Conservation (phyloP, 2,329 filamentous ascomycete species). For the Cordyceps militaris region DNA sequence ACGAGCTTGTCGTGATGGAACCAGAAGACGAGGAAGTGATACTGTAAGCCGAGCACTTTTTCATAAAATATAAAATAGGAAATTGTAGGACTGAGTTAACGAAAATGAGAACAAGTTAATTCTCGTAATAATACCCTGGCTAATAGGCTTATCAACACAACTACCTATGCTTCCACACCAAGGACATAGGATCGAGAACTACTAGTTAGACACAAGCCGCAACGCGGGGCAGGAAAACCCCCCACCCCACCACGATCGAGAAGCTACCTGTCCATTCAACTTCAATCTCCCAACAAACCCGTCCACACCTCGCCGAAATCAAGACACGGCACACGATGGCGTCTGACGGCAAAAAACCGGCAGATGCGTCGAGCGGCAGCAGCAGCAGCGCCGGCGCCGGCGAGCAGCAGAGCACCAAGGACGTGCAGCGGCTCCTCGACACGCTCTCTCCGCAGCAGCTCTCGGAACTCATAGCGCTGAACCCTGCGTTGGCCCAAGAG, state of each 20-base stretch:
- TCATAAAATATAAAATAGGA: too few relatives aligned
- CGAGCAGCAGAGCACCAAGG: conserved; percentile 25
- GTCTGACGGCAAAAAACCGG: conserved; percentile 29
- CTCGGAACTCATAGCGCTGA: conserved; percentile 61
- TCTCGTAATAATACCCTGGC: too few relatives aligned
- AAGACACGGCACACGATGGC: conserved; percentile 17
- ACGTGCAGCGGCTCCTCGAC: conserved; percentile 44
- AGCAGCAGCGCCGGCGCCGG: conserved; percentile 26
- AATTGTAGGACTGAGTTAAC: too few relatives aligned
- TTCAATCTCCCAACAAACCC: not conserved
- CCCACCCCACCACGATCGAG: conserved; percentile 13
- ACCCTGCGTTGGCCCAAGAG: conserved; percentile 65
- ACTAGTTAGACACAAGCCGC: not conserved
- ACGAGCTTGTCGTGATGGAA: too few relatives aligned
- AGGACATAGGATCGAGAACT: not conserved
- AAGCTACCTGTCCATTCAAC: conserved; percentile 3
- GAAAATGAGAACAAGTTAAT: too few relatives aligned
- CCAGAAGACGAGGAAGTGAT: too few relatives aligned
- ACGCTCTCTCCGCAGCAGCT: conserved; percentile 51
- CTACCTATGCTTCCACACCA: too few relatives aligned
- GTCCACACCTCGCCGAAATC: not conserved
- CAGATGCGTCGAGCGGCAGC: conserved; percentile 28
- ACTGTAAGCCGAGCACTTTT: too few relatives aligned
- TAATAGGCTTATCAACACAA: too few relatives aligned
- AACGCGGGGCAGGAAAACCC: not conserved